A percentile compares a stretch with the other conserved stretches of the same genome.
Evolutionary conservation across 2,329 filamentous ascomycete species (phyloP).

Genomic region (Bimuria novae-zelandiae): DNA sequence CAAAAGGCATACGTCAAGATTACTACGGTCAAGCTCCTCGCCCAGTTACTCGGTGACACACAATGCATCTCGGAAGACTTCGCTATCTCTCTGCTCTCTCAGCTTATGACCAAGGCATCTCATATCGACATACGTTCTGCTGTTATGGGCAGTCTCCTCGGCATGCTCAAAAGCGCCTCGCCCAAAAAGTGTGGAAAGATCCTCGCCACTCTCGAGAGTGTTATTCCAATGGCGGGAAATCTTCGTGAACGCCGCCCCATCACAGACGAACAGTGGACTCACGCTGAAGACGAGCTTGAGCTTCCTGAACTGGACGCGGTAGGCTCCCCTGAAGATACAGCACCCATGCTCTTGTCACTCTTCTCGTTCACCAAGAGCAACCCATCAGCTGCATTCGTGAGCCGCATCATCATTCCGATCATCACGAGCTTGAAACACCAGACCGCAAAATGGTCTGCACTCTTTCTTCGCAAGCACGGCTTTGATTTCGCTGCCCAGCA

Average conservation of each 20-base stretch:
- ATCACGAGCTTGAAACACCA: conserved; percentile 20
- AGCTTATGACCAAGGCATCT: conserved; percentile 32
- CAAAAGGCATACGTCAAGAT: conserved; percentile 41
- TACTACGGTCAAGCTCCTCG: conserved; percentile 50
- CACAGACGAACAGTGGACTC: conserved; percentile 38
- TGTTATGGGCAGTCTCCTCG: conserved; percentile 41
- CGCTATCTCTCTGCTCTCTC: conserved; percentile 36
- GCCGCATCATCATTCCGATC: conserved; percentile 29
- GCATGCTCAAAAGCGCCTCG: conserved; percentile 22
- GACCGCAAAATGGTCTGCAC: conserved; percentile 22
- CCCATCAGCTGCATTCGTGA: conserved; percentile 7
- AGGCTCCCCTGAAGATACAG: background rate
- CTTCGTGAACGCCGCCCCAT: conserved; percentile 42
- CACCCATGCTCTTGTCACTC: conserved; percentile 16
- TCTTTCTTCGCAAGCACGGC: conserved; percentile 33
- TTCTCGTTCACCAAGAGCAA: conserved; percentile 8
- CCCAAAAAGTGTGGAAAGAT: conserved; percentile 17
- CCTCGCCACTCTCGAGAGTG: conserved; percentile 28
- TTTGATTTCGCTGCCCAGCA: conserved; percentile 6
- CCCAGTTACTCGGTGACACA: conserved; percentile 43
- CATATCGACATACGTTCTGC: conserved; percentile 47
- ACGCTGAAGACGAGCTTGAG: conserved; percentile 19
- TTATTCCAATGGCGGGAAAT: conserved; percentile 41
- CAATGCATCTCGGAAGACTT: conserved; percentile 38
- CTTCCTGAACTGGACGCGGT: conserved; percentile 15